A percentile compares a stretch with the other conserved stretches of the same genome.
phyloP scores from a whole-genome alignment of 805 yeast genomes.

The Pichia californica region DNA sequence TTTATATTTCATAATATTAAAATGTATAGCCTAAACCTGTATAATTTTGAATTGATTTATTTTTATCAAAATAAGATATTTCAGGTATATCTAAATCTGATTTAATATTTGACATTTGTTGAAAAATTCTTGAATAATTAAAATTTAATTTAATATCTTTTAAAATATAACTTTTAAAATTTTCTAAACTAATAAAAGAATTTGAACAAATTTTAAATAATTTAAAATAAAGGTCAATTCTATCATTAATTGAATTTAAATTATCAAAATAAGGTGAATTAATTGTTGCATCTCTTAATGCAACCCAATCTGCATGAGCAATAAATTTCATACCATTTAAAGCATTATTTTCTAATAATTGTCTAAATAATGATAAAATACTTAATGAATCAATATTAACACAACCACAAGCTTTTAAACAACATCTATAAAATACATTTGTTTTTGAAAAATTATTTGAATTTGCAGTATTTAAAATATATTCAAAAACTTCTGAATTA shows the following conservation, averaged over 20 bases:
- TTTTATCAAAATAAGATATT: slow-evolving; percentile 29
- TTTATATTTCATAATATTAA: neutral
- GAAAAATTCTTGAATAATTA: slow-evolving; percentile 33
- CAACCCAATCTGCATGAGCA: slow-evolving; percentile 83
- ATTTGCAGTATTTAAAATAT: slow-evolving; percentile 53
- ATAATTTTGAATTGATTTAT: slow-evolving; percentile 26
- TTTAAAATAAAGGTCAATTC: slow-evolving; percentile 49
- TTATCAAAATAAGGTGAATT: slow-evolving; percentile 32
- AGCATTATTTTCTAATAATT: slow-evolving; percentile 38
- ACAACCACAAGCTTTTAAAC: slow-evolving; percentile 65
- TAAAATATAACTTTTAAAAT: slow-evolving; percentile 38
- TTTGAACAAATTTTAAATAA: slow-evolving; percentile 46
- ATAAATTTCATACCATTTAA: slow-evolving; percentile 51
- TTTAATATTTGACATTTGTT: slow-evolving; percentile 32
- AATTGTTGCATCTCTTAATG: slow-evolving; percentile 70
- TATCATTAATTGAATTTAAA: slow-evolving; percentile 30
- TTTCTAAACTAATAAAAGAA: slow-evolving; percentile 42
- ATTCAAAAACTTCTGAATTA: slow-evolving; percentile 57
- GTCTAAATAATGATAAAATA: slow-evolving; percentile 37
- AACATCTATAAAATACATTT: slow-evolving; percentile 65
- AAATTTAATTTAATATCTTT: slow-evolving; percentile 40
- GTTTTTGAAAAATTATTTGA: slow-evolving; percentile 53
- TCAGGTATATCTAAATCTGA: slow-evolving; percentile 37
- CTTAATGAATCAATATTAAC: slow-evolving; percentile 48
- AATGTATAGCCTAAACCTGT: slow-evolving; percentile 22